A percentile compares a stretch with the other conserved stretches of the same genome.
Evolutionary conservation across 169 alveolate genomes (phyloP).

Genomic region (Eimeria sp.): DNA sequence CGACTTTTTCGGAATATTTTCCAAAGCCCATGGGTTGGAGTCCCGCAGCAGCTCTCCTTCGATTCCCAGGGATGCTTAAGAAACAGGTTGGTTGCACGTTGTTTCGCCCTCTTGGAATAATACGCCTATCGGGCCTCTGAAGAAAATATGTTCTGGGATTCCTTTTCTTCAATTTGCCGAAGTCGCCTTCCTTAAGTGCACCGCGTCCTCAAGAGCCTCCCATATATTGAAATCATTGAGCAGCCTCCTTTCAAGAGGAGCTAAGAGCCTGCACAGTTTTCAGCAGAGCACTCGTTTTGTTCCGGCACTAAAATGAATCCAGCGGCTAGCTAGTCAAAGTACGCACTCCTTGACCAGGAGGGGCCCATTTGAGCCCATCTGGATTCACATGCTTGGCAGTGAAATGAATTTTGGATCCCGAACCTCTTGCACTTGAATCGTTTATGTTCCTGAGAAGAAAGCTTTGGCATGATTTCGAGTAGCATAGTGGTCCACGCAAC

Average conservation of each 20-base stretch:
- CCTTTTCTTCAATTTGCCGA: not conserved
- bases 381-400: not conserved
- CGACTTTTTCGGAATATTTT: not conserved
- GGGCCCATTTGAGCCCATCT: not conserved
- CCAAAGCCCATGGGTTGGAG: not conserved
- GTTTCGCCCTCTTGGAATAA: not conserved
- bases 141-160: not conserved
- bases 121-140: not conserved
- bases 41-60: not conserved
- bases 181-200: not conserved
- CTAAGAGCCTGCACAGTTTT: conserved; percentile 7
- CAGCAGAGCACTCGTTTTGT: not conserved
- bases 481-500: not conserved
- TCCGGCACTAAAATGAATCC: not conserved
- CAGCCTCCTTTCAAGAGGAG: not conserved
- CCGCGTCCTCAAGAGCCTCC: not conserved
- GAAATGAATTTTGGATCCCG: not conserved
- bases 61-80: not conserved
- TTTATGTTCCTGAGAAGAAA: not conserved
- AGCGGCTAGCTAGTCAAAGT: not conserved
- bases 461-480: not conserved
- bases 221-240: not conserved
- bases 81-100: not conserved
- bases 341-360: not conserved
- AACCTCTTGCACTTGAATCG: not conserved